Evolutionary conservation across 257 asterid species (phyloP).

Genomic region (Capsicum chinense): DNA sequence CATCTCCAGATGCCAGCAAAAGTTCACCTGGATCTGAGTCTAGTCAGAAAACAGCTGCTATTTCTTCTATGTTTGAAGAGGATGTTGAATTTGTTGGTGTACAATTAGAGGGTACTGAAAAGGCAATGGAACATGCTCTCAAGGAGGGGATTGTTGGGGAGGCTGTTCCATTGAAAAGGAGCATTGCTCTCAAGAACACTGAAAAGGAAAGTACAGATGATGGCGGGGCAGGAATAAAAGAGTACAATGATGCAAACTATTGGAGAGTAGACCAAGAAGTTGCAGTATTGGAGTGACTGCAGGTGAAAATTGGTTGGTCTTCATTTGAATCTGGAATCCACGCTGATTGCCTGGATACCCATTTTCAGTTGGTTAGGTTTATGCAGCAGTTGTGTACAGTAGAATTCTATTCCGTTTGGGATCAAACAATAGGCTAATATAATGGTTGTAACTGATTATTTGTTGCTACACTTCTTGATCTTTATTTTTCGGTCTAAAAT

Average conservation of each 20-base stretch:
- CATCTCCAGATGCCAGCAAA: constrained; percentile 41
- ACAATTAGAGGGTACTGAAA: constrained; percentile 77
- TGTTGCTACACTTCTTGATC: constrained; percentile 31
- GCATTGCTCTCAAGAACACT: constrained; percentile 45
- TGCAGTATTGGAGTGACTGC: constrained; percentile 58
- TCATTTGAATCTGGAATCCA: constrained; percentile 28
- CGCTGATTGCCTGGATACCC: constrained; percentile 26
- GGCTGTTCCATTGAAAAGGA: constrained; percentile 75
- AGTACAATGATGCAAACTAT: constrained; percentile 82
- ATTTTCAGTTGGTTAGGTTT: constrained; percentile 29
- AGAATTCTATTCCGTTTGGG: constrained; percentile 37
- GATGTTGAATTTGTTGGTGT: constrained; percentile 98
- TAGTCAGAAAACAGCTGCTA: constrained; percentile 45
- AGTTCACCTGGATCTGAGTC: constrained; percentile 47
- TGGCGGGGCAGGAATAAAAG: constrained; percentile 60
- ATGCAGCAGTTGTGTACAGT: constrained; percentile 43
- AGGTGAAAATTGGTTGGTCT: not conserved
- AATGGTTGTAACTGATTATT: constrained; percentile 40
- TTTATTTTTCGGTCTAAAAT: not conserved
- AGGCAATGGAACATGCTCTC: constrained; percentile 85
- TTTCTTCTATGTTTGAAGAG: constrained; percentile 87
- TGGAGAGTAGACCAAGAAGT: constrained; percentile 97
- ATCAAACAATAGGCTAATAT: constrained; percentile 37
- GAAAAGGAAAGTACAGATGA: constrained; percentile 64
- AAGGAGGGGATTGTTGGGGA: constrained; percentile 98